Conservation (phyloP, 306 rosid genomes). For the Cyclanthera cordifolia region DNA sequence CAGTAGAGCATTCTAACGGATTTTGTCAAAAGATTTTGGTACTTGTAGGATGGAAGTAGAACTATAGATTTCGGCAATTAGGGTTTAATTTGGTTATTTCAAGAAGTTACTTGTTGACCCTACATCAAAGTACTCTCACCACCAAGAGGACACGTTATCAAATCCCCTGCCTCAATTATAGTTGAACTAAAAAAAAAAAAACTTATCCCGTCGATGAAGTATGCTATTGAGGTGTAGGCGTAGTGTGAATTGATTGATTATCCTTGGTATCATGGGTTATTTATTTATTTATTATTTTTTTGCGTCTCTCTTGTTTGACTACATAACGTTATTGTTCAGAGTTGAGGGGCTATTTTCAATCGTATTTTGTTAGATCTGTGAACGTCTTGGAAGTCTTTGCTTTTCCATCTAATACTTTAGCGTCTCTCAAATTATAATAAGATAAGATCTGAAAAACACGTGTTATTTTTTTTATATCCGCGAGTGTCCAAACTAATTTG, state of each 20-base stretch:
- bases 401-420: slow-evolving; percentile 7
- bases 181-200: no score
- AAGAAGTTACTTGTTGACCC: neutral
- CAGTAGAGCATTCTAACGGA: neutral
- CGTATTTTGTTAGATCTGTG: neutral
- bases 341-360: slow-evolving; percentile 7
- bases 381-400: neutral
- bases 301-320: slow-evolving; percentile 7
- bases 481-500: no score
- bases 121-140: no score
- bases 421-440: neutral
- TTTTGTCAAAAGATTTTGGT: neutral
- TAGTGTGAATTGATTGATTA: slow-evolving; percentile 2
- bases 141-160: no score
- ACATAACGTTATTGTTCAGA: slow-evolving; percentile 14
- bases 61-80: neutral
- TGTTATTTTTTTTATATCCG: no score
- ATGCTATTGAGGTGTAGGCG: slow-evolving; percentile 71
- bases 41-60: slow-evolving; percentile 2
- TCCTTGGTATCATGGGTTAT: neutral
- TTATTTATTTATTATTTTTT: neutral
- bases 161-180: no score
- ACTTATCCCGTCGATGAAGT: slow-evolving; percentile 69
- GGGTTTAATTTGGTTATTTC: no score
- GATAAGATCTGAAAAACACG: neutral